Evolutionary conservation across 2,329 filamentous ascomycete genomes (phyloP), one percentile per base, ranked within the genome.

Genomic region (Lachnellula hyalina): DNA sequence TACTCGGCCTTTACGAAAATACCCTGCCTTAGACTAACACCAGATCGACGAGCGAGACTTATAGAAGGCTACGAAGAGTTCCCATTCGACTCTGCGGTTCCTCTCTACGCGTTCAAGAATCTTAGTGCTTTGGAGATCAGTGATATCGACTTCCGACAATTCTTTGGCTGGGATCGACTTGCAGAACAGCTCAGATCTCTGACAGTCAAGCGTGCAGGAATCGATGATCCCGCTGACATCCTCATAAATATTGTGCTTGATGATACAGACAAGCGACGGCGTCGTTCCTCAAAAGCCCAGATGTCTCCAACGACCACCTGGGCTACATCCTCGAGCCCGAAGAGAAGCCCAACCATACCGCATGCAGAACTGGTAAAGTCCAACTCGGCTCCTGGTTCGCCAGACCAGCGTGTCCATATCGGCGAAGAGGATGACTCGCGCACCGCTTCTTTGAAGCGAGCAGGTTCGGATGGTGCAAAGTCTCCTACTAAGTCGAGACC

Each of bases 1-100:
- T 99, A 96, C 75, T 97, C 94, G 42, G 90, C 94, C 54, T 99
- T 97, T 70, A 99, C 94, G 67, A 99, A 97, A 75, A 96, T 99
- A 44, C 94, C 94, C 0, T 96, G 90, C 68, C 77, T 99, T 60
- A 85, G 87, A 61, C 78, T 99, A 53, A 86, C 92, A 28, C 92
- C 92, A n/a, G 94, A 99, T 72, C 92, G 91, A 77, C 89, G 90
- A 63, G 92, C 93, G 48, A 86, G 88, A 51, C 77, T 96, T 58
- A 96, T 99, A 63, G 83, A 86, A 62, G 93, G 93, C 28, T 97
- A 94, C 69, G 94, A 99, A 72, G 93, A 96, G 72, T 99, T 97
- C 63, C 94, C 94, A 2, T 96, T 97, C 71, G 94, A 99, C 72
- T 96, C 90, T 23, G 94, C 94, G 19, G 94, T 99, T 32, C 94